A percentile compares a stretch with the other conserved stretches of the same genome.
phyloP scores from a whole-genome alignment of 306 rosid species.

The Sesbania bispinosa region DNA sequence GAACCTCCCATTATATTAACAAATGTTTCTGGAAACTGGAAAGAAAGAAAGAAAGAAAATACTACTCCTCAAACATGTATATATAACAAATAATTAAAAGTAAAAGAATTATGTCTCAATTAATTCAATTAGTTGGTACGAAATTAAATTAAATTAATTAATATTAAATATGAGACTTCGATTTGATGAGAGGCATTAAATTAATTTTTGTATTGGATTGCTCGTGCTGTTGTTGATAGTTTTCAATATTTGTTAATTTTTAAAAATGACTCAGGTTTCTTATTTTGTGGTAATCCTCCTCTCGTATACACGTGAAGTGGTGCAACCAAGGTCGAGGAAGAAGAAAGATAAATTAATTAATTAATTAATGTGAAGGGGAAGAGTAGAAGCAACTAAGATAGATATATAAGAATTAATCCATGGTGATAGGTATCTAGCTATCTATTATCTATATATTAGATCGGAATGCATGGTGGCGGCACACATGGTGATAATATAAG shows the following conservation, averaged over 20 bases:
- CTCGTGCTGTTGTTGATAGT: slow-evolving; percentile 25
- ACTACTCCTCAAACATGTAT: no score
- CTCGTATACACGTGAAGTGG: slow-evolving; percentile 46
- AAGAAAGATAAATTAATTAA: no score
- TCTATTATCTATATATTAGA: no score
- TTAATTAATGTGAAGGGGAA: neutral
- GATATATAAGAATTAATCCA: no score
- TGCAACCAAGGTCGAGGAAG: slow-evolving; percentile 28
- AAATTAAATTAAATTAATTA: neutral
- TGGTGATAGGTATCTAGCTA: no score
- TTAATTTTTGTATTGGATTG: slow-evolving; percentile 30
- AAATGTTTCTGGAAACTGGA: neutral
- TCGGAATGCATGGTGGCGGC: slow-evolving; percentile 42
- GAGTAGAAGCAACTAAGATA: neutral
- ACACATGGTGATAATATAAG: slow-evolving; percentile 26
- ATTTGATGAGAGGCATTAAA: slow-evolving; percentile 23
- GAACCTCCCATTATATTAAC: slow-evolving; percentile 21
- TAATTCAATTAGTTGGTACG: neutral
- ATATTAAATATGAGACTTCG: neutral
- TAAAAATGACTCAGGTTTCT: slow-evolving; percentile 29
- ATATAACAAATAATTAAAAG: no score
- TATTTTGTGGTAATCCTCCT: slow-evolving; percentile 25
- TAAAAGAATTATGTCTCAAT: neutral
- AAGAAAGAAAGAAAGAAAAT: no score
- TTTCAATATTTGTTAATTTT: neutral